Evolutionary conservation across 768 basidiomycete species (phyloP), one percentile per base, ranked within the genome.

Genomic region (Amanita jacksonii): DNA sequence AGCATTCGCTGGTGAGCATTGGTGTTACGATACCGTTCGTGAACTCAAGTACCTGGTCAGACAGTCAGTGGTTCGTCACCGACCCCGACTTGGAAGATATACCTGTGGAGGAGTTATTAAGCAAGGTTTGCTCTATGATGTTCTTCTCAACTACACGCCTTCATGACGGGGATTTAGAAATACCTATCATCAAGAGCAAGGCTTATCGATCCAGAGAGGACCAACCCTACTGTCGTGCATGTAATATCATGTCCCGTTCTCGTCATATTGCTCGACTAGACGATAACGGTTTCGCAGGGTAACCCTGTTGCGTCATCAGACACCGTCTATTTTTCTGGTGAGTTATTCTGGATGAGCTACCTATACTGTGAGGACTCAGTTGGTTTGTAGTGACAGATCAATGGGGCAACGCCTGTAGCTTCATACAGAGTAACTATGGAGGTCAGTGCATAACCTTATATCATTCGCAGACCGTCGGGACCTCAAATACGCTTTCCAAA

Each of bases 301-400:
- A 77, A 79, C 49, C 92, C 91, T 1, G 69, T 80, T 20, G 76
- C 83, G 49, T 86, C 86, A 1, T 87, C 88, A 1, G 94, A 99
- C 59, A 97, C 94, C 0, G 90, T 96, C 10, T 96, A 97, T 57
- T 93, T 98, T 56, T 79, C 91, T 5, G 85, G 85, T 77, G 61
- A 51, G 60, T 15, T 35, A 15, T 22, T 23, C 34, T 45, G 19
- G n/a, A n/a, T 23, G 19, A 6, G 15, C 22, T 23, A 10, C n/a
- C 5, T 16, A 48, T 13, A 34, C 20, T 22, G 9, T 27, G 5
- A 10, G 38, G 20, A 37, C 5, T 41, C 27, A 38, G 20, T 16
- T 15, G 28, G 9, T 28, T 15, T 5, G 37, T 46, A 85, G 87
- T 86, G 3, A 72, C 79, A 6, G 88, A 91, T 57, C 79, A 84